Evolutionary conservation across 1,284 basidiomycete genomes (phyloP).

Genomic region (Prillingera fragicola): DNA sequence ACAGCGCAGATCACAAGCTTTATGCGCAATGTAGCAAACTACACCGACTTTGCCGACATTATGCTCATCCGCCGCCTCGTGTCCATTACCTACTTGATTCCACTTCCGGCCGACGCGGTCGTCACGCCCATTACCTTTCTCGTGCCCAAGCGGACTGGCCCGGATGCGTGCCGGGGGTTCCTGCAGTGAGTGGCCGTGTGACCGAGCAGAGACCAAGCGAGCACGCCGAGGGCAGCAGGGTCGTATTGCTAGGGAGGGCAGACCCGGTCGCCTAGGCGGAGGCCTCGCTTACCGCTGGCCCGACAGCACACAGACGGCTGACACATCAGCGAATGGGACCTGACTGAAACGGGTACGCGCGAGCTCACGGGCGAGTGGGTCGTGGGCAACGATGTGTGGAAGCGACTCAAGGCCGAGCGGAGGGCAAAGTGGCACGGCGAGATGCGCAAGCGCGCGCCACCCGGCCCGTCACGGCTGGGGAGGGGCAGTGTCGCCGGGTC

Average conservation of each 20-base stretch:
- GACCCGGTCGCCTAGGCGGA: background rate
- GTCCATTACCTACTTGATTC: conserved; percentile 73
- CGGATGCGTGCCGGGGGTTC: conserved; percentile 50
- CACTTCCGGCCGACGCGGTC: conserved; percentile 85
- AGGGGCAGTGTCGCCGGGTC: no score
- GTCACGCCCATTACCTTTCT: conserved; percentile 92
- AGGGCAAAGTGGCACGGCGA: conserved; percentile 45
- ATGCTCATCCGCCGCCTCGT: conserved; percentile 75
- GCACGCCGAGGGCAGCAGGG: background rate
- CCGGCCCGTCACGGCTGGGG: conserved; percentile 10
- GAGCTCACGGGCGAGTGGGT: conserved; percentile 95
- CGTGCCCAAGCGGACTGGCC: conserved; percentile 73
- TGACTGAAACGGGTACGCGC: conserved; percentile 66
- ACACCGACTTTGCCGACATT: conserved; percentile 81
- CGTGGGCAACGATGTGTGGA: conserved; percentile 85
- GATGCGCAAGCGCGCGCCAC: conserved; percentile 6
- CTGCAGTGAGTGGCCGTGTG: conserved; percentile 17
- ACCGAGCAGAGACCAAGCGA: conserved; percentile 1
- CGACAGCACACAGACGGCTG: background rate
- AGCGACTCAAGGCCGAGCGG: conserved; percentile 78
- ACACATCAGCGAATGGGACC: conserved; percentile 58
- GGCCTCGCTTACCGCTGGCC: background rate
- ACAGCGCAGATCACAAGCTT: conserved; percentile 47
- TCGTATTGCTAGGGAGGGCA: background rate
- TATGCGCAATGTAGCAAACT: conserved; percentile 76